phyloP scores from a whole-genome alignment of 176 grass and related monocot species.

The Oryza punctata region DNA sequence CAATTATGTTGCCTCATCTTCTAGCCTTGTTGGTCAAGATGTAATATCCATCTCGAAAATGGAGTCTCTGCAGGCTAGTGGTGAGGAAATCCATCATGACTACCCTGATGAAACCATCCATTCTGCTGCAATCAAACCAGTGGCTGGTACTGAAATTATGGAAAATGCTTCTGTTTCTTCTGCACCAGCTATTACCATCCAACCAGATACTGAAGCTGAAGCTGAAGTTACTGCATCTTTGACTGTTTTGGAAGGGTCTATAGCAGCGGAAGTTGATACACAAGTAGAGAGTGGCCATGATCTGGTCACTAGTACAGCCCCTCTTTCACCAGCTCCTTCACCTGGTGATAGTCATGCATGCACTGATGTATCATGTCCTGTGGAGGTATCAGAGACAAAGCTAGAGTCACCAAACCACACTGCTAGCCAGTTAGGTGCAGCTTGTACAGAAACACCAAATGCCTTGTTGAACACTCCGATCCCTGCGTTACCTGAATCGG shows the following conservation, averaged over 20 bases:
- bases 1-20: not conserved
- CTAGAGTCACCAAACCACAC: conserved; percentile 31
- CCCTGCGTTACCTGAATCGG: conserved; percentile 9
- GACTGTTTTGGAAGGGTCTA: conserved; percentile 35
- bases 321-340: conserved; percentile 30
- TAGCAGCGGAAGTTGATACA: conserved; percentile 12
- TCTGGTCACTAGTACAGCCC: conserved; percentile 24
- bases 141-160: conserved; percentile 36
- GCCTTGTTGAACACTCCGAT: conserved; percentile 11
- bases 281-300: conserved; percentile 26
- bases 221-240: not conserved
- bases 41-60: not conserved
- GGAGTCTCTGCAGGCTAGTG: not conserved
- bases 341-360: conserved; percentile 24
- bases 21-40: not conserved
- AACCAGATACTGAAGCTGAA: conserved; percentile 35
- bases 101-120: conserved; percentile 38
- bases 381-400: conserved; percentile 1
- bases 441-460: conserved; percentile 10
- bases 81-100: conserved; percentile 35
- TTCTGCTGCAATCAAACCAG: conserved; percentile 42
- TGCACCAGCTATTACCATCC: conserved; percentile 21
- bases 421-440: not conserved
- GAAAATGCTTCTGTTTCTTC: conserved; percentile 27
- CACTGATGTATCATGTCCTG: conserved; percentile 17